Percentiles rank a stretch among this genome's conserved stretches.
Evolutionary conservation across 108 stramenopile genomes (phyloP).

Genomic region (Cyclotella baltica): DNA sequence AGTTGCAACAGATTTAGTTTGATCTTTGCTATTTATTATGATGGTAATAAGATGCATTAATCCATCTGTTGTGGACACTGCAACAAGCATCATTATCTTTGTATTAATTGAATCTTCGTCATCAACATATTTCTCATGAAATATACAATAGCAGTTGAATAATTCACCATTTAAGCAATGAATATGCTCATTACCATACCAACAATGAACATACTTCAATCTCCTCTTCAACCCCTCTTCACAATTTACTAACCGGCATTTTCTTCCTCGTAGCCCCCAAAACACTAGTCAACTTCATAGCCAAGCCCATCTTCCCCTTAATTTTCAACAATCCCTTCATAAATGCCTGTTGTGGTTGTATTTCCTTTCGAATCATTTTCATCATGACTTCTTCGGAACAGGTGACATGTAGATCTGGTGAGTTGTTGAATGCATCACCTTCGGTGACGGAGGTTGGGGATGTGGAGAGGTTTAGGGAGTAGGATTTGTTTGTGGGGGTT

Average conservation of each 20-base stretch:
- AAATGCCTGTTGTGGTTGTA: constrained; percentile 60
- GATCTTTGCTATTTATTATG: no score
- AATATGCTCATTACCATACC: no score
- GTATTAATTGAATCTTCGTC: no score
- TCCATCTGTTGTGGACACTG: no score
- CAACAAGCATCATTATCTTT: no score
- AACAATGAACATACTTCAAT: no score
- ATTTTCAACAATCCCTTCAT: constrained; percentile 74
- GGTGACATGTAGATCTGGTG: constrained; percentile 36
- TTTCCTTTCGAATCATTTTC: constrained; percentile 51
- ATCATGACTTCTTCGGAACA: constrained; percentile 51
- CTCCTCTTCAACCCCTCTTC: constrained; percentile 3
- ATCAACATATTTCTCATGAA: no score
- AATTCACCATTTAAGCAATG: no score
- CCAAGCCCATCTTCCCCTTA: constrained; percentile 86
- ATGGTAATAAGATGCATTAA: no score
- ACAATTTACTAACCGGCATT: constrained; percentile 54
- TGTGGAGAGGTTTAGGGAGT: constrained; percentile 49
- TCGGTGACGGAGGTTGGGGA: constrained; percentile 27
- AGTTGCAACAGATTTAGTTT: no score
- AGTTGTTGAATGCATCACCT: constrained; percentile 42
- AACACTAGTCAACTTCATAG: constrained; percentile 81
- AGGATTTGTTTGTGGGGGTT: constrained; percentile 24
- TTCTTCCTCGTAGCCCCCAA: constrained; percentile 78
- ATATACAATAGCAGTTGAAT: no score